These are phyloP conservation scores for Candida silvicultrix DNA, from an alignment of 805 yeast genomes.

Conservation along the genomic window DNA sequence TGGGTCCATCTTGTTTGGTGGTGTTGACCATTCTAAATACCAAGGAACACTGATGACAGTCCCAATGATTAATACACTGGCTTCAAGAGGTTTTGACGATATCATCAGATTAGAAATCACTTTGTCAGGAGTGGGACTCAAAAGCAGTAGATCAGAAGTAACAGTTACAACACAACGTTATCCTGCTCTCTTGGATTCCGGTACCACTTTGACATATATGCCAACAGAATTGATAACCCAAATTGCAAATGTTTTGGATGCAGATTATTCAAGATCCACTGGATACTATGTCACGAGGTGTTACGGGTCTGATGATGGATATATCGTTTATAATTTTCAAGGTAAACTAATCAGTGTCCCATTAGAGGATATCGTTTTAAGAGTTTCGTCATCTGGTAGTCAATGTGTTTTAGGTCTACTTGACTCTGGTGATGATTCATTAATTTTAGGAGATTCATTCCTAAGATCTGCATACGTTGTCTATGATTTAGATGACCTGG, in stretches of 20 bases:
- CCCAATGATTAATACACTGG: constrained; percentile 43
- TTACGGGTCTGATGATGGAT: constrained; percentile 22
- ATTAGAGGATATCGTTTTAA: constrained; percentile 26
- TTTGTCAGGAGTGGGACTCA: constrained; percentile 19
- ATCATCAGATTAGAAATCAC: constrained; percentile 46
- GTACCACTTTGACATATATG: constrained; percentile 38
- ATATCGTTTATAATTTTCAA: constrained; percentile 45
- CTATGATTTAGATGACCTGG: constrained; percentile 42
- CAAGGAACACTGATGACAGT: constrained; percentile 42
- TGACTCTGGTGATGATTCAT: constrained; percentile 26
- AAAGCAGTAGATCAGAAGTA: neutral
- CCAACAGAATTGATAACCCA: constrained; percentile 30
- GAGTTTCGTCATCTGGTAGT: constrained; percentile 9
- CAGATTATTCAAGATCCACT: constrained; percentile 31
- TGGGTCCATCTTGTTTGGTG: constrained; percentile 69
- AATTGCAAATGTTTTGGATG: constrained; percentile 35
- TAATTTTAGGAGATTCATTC: constrained; percentile 49
- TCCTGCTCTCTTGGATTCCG: constrained; percentile 38
- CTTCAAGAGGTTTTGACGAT: constrained; percentile 19
- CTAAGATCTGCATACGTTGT: constrained; percentile 47
- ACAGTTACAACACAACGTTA: constrained; percentile 1
- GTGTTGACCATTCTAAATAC: constrained; percentile 59
- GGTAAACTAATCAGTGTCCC: constrained; percentile 53
- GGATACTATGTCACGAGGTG: constrained; percentile 47
- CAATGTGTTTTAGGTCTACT: constrained; percentile 40